phyloP scores from a whole-genome alignment of 2,329 filamentous ascomycete genomes.

The Calycina herbarum region DNA sequence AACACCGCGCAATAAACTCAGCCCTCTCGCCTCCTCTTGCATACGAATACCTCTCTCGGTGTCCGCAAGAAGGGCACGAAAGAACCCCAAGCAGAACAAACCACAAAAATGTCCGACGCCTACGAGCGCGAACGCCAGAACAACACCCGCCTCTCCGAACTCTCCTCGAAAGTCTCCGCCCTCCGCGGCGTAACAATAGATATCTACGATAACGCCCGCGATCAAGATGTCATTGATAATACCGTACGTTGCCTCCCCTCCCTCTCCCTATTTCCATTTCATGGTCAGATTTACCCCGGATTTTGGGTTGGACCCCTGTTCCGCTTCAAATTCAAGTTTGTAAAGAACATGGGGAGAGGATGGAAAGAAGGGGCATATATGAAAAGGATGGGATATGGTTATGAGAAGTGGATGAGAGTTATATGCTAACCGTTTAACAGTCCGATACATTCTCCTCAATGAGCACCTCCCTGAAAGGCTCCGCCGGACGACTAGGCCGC shows the following conservation, averaged over 20 bases:
- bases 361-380: neutral
- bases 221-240: slow-evolving; percentile 84
- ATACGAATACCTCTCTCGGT: slow-evolving; percentile 7
- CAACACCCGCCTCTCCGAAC: slow-evolving; percentile 88
- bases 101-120: slow-evolving; percentile 64
- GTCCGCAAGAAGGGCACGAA: neutral
- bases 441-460: slow-evolving; percentile 91
- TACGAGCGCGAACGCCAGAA: slow-evolving; percentile 88
- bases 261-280: too few relatives aligned
- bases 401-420: too few relatives aligned
- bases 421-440: slow-evolving; percentile 43
- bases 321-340: neutral
- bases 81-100: neutral
- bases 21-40: neutral
- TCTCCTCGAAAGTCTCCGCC: slow-evolving; percentile 86
- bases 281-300: neutral
- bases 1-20: slow-evolving; percentile 1
- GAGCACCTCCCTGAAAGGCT: slow-evolving; percentile 78
- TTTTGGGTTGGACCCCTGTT: neutral
- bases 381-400: neutral
- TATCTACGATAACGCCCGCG: slow-evolving; percentile 93
- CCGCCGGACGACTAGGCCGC: slow-evolving; percentile 75
- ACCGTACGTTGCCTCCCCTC: slow-evolving; percentile 57
- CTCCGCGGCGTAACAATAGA: slow-evolving; percentile 93
- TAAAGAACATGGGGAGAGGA: neutral